Base-by-base conservation (phyloP, 805 yeast genomes). In the Myxozyma mucilagina region DNA sequence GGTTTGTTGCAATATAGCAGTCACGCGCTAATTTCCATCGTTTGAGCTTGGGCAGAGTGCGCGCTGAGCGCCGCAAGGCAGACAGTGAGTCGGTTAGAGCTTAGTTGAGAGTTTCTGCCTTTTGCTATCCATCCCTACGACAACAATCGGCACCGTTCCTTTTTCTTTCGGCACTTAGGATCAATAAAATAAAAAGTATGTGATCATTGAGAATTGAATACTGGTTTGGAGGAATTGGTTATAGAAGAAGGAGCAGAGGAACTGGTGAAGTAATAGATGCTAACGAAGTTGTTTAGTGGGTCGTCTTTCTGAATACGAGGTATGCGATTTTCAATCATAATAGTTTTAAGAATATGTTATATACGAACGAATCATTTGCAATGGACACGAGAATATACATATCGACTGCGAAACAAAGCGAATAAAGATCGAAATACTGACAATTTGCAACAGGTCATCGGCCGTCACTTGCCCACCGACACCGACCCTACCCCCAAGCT, bases 401-500 rank as follows among this genome's bases (percentile, higher is more conserved):
- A 35, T 47, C 13, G 4, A 47, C 41, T 34, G 1, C 41, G 41
- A 32, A 10, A 14, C 32, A 7, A 14, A 10, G 16, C 42, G 4
- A 7, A 31, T 42, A n/a, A 29, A 14, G 39, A 16, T 10, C 42
- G 35, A n/a, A n/a, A 18, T 20, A 50, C 54, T 50, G 45, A 50
- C 54, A 20, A 34, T 11, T 35, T 8, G 10, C 4, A 16, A 36
- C 97, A 94, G 87, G 97, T 94, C 80, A 94, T 94, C 82, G 99
- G 99, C 84, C 97, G 99, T 84, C 96, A 94, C 85, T 90, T 94
- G 82, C 99, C 99, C 75, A 91, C 97, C 78, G 98, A 91, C 83
- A 83, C 92, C 76, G 97, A 89, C 78, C 97, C 98, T 77, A 97
- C 92, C 84, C 99, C 99, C 82, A 94, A 93, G 87, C 90, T 94